Base-by-base conservation (phyloP, 139 green algal species). In the Pleodorina starrii region DNA sequence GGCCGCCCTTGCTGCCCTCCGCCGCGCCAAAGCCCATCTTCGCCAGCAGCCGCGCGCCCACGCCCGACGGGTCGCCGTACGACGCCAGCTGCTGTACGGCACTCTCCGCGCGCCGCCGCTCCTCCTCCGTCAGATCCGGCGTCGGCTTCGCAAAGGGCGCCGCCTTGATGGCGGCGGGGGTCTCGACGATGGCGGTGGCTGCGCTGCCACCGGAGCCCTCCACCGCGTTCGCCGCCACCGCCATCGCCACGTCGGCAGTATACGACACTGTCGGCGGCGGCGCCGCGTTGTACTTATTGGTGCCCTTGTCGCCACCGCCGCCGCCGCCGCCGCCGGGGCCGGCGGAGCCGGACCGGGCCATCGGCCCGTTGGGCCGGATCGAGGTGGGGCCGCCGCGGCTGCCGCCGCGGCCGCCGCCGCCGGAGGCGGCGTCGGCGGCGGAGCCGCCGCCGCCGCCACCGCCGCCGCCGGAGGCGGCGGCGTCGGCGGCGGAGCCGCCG, bases 11-110 rank as follows among this genome's bases (percentile, higher is more conserved):
- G 60, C 59, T 75, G 50, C 84, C 84, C 16, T 88, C 94, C 91
- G 38, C 84, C 38, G 77, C 68, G 6, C 91, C 90, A 72, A 96
- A 98, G 21, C 96, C 95, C 96, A 98, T 98, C 80, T 95, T 95
- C 2, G 80, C 81, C 77, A 97, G 87, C 91, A 98, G 90, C 72
- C 87, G 90, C 12, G 91, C 93, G 5, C 96, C 96, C 36, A 97
- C 94, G 6, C 94, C 93, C 27, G 74, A 92, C 5, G 90, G 92
- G 85, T 96, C 90, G 40, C 77, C 90, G 44, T 78, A 90, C 29
- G 44, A 68, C 25, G 82, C 85, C 66, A 94, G 69, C 81, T 93
- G 87, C 85, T 90, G 68, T 46, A 90, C 73, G 6, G 90, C 89
- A 32, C 74, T 59, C 85, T 93, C 86, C 10, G 74, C 71, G 0